Conservation (phyloP, 129 eudicot species). For the Kitagawia praeruptora region DNA sequence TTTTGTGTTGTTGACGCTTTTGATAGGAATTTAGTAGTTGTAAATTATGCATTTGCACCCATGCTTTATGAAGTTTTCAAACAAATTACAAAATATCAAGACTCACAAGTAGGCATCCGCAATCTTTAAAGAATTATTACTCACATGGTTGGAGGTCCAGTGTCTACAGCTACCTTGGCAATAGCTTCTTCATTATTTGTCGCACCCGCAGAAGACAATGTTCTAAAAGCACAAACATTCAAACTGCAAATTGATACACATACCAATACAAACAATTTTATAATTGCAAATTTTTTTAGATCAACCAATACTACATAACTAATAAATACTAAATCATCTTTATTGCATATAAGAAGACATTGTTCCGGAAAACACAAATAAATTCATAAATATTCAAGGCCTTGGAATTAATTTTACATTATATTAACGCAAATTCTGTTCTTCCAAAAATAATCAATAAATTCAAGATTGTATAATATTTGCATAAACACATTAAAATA, state of each 20-base stretch:
- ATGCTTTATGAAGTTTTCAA: not conserved
- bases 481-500: not conserved
- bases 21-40: no score
- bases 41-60: not conserved
- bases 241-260: not conserved
- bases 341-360: not conserved
- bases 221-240: slow-evolving; percentile 14
- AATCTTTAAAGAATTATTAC: slow-evolving; percentile 10
- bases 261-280: not conserved
- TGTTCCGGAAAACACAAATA: not conserved
- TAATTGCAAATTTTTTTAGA: not conserved
- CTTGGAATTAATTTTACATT: not conserved
- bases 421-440: not conserved
- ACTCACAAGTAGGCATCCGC: not conserved
- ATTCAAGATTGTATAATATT: not conserved
- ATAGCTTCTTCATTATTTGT: slow-evolving; percentile 71
- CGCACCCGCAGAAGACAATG: slow-evolving; percentile 38
- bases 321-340: not conserved
- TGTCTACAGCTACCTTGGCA: slow-evolving; percentile 62
- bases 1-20: no score
- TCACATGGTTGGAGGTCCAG: slow-evolving; percentile 75
- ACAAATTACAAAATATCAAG: not conserved
- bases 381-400: not conserved
- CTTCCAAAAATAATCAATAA: not conserved
- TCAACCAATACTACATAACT: not conserved